phyloP scores from a whole-genome alignment of 495 filamentous ascomycete species.

The Penicillium longicatenatum region DNA sequence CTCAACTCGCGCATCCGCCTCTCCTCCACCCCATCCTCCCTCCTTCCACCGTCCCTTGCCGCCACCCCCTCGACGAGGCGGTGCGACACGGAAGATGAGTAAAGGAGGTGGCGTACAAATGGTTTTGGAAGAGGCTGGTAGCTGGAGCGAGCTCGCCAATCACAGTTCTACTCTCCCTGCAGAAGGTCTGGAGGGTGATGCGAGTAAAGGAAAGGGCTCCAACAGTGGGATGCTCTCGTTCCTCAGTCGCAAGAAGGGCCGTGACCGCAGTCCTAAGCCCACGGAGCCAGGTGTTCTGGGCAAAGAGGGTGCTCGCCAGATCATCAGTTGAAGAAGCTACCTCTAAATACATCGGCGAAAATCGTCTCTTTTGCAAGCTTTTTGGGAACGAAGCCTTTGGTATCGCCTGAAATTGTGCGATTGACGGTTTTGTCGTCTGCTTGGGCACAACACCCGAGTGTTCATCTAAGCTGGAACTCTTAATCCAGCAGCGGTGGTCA shows the following conservation, averaged over 20 bases:
- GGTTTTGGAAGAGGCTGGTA: slow-evolving; percentile 82
- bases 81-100: slow-evolving; percentile 60
- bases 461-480: background rate
- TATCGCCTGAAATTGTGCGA: background rate
- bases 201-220: slow-evolving; percentile 50
- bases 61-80: slow-evolving; percentile 29
- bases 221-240: slow-evolving; percentile 87
- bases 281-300: slow-evolving; percentile 91
- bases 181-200: slow-evolving; percentile 54
- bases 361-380: background rate
- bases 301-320: slow-evolving; percentile 84
- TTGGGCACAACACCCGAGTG: background rate
- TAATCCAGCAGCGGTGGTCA: background rate
- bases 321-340: slow-evolving; percentile 40
- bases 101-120: slow-evolving; percentile 88
- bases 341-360: background rate
- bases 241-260: slow-evolving; percentile 81
- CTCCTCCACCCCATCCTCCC: slow-evolving; percentile 35
- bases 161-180: slow-evolving; percentile 76
- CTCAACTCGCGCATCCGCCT: slow-evolving; percentile 22
- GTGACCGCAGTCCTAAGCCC: slow-evolving; percentile 90
- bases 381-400: background rate
- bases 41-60: slow-evolving; percentile 43
- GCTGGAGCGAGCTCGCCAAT: slow-evolving; percentile 86
- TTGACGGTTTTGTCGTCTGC: background rate